Evolutionary conservation across 2,329 filamentous ascomycete genomes (phyloP), one percentile per base, ranked within the genome.

Genomic region (Paraconiothyrium sp.): DNA sequence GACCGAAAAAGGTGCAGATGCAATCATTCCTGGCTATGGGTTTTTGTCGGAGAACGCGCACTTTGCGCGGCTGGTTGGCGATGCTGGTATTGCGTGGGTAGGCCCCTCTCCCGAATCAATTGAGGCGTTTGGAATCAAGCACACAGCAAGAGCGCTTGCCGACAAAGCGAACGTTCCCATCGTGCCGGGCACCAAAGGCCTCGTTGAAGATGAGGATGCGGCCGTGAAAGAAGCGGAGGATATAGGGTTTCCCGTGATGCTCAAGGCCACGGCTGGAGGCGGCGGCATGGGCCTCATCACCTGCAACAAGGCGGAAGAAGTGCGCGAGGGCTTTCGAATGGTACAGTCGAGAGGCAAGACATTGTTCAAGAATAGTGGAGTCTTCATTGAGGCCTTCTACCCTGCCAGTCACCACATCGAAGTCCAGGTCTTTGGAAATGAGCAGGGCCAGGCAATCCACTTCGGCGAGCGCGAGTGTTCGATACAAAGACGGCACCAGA

Each of bases 391-490:
- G 79, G 89, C 89, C 67, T 97, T 92, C 76, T 92, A 94, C 71
- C 86, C 90, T 20, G 87, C 89, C 0, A 92, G 91, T 43, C 86
- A 92, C 59, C 93, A 97, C 74, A 92, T 97, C 60, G 93, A 97
- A 78, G 92, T 97, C 5, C 93, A 97, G 75, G 87, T 97, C 16
- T 95, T 97, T 77, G 93, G 93, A 47, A 93, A 97, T 73, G 88
- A 88, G 55, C 84, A 89, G 68, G 93, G 92, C 1, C 88, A 91
- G 73, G 92, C 90, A 16, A 89, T 97, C 10, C 89, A 91, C n/a
- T 87, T 97, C 34, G 92, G 93, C 22, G 93, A 97, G 80, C 85
- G 93, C 59, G 93, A 97, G 76, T 97, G 93, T 79, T 94, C 91
- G 55, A 86, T 97, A 13, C 93, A 97, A 79, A 83, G 93, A 65